Evolutionary conservation across 352 stramenopile genomes (phyloP).

Genomic region (Phytophthora sojae): DNA sequence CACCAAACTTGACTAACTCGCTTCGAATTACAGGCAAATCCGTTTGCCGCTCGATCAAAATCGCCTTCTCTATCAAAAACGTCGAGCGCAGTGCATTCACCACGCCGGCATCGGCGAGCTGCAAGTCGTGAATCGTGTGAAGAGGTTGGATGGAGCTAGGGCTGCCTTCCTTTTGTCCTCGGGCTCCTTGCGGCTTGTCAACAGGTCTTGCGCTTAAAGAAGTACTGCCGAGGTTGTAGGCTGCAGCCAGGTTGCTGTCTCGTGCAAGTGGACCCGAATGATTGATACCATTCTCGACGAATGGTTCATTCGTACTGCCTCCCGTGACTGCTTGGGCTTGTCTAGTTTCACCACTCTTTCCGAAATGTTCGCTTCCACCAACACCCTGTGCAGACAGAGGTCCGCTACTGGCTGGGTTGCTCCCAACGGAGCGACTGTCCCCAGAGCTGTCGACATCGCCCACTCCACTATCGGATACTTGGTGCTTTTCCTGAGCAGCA

Average conservation of each 20-base stretch:
- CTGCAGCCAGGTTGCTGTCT: conserved; percentile 4
- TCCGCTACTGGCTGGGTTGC: not conserved
- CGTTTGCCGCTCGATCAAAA: conserved; percentile 65
- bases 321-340: not conserved
- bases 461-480: not conserved
- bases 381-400: not conserved
- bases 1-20: conserved; percentile 71
- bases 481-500: not conserved
- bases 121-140: conserved; percentile 69
- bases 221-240: not conserved
- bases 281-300: not conserved
- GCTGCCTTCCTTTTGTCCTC: conserved; percentile 9
- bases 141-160: conserved; percentile 20
- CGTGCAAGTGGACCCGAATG: not conserved
- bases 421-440: not conserved
- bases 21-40: conserved; percentile 41
- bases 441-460: not conserved
- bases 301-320: not conserved
- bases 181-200: not conserved
- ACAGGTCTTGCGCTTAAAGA: not conserved
- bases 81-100: conserved; percentile 66
- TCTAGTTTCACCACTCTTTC: conserved; percentile 11
- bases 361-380: not conserved
- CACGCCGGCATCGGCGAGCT: conserved; percentile 49
- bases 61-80: conserved; percentile 78